These are phyloP conservation scores for Litsea cubeba DNA, from an alignment of 164 flowering plant genomes.

Conservation along the genomic window DNA sequence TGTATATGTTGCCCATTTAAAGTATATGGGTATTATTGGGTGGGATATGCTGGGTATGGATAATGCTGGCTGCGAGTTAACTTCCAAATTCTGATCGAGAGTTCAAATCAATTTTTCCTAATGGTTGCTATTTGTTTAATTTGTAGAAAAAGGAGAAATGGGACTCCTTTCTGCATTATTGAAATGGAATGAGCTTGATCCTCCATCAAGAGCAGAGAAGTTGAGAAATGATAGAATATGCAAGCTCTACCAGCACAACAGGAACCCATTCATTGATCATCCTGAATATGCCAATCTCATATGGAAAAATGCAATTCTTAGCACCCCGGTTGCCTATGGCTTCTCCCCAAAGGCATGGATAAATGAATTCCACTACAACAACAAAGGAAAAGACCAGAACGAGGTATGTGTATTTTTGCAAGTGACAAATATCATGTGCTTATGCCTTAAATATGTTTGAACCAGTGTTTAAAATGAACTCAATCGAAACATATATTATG, in stretches of 20 bases:
- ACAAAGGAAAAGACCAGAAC: slow-evolving; percentile 24
- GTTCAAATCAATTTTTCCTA: neutral
- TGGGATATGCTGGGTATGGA: too few species aligned
- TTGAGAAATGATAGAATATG: slow-evolving; percentile 48
- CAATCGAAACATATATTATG: neutral
- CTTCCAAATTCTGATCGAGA: neutral
- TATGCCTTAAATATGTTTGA: neutral
- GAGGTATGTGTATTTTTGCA: slow-evolving; percentile 15
- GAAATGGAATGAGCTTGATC: slow-evolving; percentile 50
- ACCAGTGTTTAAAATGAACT: neutral
- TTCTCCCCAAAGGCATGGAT: slow-evolving; percentile 18
- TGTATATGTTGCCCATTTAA: too few species aligned
- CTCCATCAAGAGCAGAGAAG: slow-evolving; percentile 49
- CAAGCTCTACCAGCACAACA: slow-evolving; percentile 44
- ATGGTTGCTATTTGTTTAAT: neutral
- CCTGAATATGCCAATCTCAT: slow-evolving; percentile 48
- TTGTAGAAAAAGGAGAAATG: slow-evolving; percentile 40
- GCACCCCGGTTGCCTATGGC: slow-evolving; percentile 5
- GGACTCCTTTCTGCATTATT: slow-evolving; percentile 42
- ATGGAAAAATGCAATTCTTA: slow-evolving; percentile 25
- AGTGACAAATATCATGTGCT: neutral
- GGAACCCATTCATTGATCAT: slow-evolving; percentile 58
- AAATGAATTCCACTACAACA: slow-evolving; percentile 24
- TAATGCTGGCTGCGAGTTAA: neutral
- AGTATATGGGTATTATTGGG: too few species aligned